Evolutionary conservation across 768 basidiomycete species (phyloP), one percentile per base, ranked within the genome.

Genomic region (Coprinopsis marcescibilis): DNA sequence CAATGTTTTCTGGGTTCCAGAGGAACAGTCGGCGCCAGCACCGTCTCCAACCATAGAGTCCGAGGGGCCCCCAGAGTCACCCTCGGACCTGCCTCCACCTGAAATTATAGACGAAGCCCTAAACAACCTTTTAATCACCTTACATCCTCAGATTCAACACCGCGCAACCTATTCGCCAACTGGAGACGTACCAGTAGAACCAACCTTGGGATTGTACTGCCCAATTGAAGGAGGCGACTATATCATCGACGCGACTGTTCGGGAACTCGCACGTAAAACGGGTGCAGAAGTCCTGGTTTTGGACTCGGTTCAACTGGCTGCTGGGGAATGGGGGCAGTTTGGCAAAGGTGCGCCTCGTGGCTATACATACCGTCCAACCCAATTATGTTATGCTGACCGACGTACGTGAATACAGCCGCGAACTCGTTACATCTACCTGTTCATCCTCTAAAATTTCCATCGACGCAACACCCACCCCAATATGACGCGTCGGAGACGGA

Each of bases 191-290:
- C 73, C 77, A 0, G 56, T 78, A 24, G 90, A 93, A 59, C 91
- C 91, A 3, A 89, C 87, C 0, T 67, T 94, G n/a, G 87, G 81
- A 0, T 64, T 94, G 3, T 91, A 89, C 62, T 90, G 87, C 52
- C 94, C 93, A 4, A 83, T 90, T 49, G 76, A 72, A 60, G 93
- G 93, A 26, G 90, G 89, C 4, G 84, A 90, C 51, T 82, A 86
- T 60, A 74, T 93, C 19, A 72, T 93, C 17, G 85, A 87, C 57
- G 78, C 80, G 15, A 87, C 90, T 2, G 81, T 95, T 10, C 72
- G 75, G 30, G 86, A 89, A 60, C 65, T 94, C 52, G 90, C 89
- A 4, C 73, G 76, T 39, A 74, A 76, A 44, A 80, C 83, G 2
- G 79, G 76, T 21, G 78, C 90, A 15, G 94, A 96, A 52, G 82